Evolutionary conservation across 192 early-diverging fungal genomes (phyloP).

Genomic region (Coemansia umbellata): DNA sequence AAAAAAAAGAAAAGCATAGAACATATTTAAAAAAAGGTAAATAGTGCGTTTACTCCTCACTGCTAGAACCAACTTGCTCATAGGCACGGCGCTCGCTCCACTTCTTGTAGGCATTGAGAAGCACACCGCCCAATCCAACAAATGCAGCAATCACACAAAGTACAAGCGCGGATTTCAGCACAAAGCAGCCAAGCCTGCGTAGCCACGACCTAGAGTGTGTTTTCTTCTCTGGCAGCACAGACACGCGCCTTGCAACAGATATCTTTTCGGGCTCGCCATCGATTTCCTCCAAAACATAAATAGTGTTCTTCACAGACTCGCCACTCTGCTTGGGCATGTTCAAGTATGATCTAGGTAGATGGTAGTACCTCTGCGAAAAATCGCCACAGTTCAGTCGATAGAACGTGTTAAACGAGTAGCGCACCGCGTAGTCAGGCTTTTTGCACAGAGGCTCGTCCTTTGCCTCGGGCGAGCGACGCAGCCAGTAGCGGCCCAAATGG

Average conservation of each 20-base stretch:
- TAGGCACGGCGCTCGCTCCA: slow-evolving; percentile 16
- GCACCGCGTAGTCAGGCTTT: slow-evolving; percentile 25
- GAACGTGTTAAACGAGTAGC: slow-evolving; percentile 31
- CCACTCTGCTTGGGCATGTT: neutral
- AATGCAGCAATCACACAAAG: neutral
- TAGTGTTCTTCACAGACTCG: neutral
- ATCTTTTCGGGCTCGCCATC: slow-evolving; percentile 25
- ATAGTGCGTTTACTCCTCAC: neutral
- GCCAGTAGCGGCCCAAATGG: slow-evolving; percentile 48
- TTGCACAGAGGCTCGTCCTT: slow-evolving; percentile 23
- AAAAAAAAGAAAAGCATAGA: neutral
- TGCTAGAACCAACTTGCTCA: neutral
- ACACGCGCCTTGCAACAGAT: slow-evolving; percentile 17
- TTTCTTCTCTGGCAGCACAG: neutral
- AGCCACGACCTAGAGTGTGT: too few species aligned
- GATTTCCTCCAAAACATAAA: slow-evolving; percentile 41
- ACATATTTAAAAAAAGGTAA: neutral
- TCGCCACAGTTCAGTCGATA: slow-evolving; percentile 38
- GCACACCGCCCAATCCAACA: neutral
- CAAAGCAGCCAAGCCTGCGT: neutral
- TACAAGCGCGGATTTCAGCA: neutral
- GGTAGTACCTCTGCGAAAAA: slow-evolving; percentile 45
- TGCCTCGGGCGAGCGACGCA: slow-evolving; percentile 17
- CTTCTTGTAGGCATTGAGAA: neutral
- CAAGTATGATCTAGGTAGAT: slow-evolving; percentile 34